Evolutionary conservation across 2,329 filamentous ascomycete species (phyloP), one percentile per base, ranked within the genome.

Genomic region (Fusarium transvaalense): DNA sequence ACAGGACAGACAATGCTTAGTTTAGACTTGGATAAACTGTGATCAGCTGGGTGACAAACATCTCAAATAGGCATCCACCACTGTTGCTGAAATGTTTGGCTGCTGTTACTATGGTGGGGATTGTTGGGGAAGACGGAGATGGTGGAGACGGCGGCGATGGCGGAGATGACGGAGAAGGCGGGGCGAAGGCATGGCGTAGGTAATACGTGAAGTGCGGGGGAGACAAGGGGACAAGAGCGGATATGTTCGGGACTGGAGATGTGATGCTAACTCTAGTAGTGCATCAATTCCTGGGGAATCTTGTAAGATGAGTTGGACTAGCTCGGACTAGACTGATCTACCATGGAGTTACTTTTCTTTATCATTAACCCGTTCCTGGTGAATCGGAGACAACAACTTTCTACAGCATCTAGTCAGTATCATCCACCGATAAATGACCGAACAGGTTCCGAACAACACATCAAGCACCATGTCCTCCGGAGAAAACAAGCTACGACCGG

Each of bases 401-500:
- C 43, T 46, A 17, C 43, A 32, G 27, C 19, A 19, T 46, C 43
- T 31, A 21, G 5, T 21, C 43, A 46, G 27, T 35, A 35, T 48
- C 19, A 13, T 48, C 10, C 14, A 25, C 5, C 14, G 34, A 10
- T 34, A n/a, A 34, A n/a, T 7, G 17, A 48, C 31, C 46, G 35
- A 39, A 51, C n/a, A 19, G 25, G 23, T n/a, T 12, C 45, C 21
- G 45, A 48, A 48, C 9, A 51, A 12, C 23, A 21, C 21, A 39
- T 8, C 29, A 19, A 19, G 8, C 35, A 54, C 19, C 3, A 65
- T 65, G 62, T 41, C 62, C 35, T 32, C 39, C 42, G 58, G 51
- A 14, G 58, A 59, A 15, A 58, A 35, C 32, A 65, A 65, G 27
- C 13, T 54, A 15, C 53, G 29, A 42, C 47, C 51, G 15, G 35